Evolutionary conservation across 2,329 filamentous ascomycete genomes (phyloP).

Genomic region (Ascochyta koolunga): DNA sequence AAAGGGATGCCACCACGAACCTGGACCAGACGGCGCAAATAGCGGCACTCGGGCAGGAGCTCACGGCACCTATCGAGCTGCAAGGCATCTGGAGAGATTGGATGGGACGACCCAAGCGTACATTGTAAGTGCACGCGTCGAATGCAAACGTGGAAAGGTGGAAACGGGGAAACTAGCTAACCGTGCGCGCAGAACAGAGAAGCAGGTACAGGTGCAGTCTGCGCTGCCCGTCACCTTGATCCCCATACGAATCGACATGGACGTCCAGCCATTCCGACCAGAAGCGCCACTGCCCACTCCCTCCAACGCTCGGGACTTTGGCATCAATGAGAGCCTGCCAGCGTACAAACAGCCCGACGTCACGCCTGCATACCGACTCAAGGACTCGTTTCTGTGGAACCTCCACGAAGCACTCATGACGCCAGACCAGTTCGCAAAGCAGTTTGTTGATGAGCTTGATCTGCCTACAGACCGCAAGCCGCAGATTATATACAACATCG

Average conservation of each 20-base stretch:
- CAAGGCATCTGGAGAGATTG: slow-evolving; percentile 95
- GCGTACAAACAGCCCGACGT: slow-evolving; percentile 80
- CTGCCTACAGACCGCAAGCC: slow-evolving; percentile 73
- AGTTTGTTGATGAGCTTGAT: slow-evolving; percentile 89
- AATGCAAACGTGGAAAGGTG: not conserved
- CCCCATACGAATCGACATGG: slow-evolving; percentile 94
- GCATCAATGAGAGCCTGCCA: slow-evolving; percentile 73
- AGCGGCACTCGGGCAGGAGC: slow-evolving; percentile 84
- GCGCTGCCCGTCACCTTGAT: slow-evolving; percentile 87
- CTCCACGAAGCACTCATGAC: slow-evolving; percentile 92
- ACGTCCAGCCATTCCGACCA: slow-evolving; percentile 79
- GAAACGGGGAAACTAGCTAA: slow-evolving; percentile 13
- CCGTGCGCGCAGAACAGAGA: slow-evolving; percentile 56
- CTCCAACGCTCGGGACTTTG: slow-evolving; percentile 61
- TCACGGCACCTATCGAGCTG: slow-evolving; percentile 76
- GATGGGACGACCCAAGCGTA: slow-evolving; percentile 75
- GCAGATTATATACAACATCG: slow-evolving; percentile 77
- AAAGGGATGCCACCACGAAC: slow-evolving; percentile 65
- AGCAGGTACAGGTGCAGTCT: slow-evolving; percentile 69
- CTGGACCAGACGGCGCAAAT: slow-evolving; percentile 68
- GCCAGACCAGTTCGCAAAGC: slow-evolving; percentile 92
- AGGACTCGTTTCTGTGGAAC: slow-evolving; percentile 98
- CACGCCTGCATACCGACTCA: slow-evolving; percentile 83
- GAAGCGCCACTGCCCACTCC: slow-evolving; percentile 68
- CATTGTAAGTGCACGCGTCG: slow-evolving; percentile 49